Conservation (phyloP, 176 grass and related monocot species). For the Hordeum vulgare region DNA sequence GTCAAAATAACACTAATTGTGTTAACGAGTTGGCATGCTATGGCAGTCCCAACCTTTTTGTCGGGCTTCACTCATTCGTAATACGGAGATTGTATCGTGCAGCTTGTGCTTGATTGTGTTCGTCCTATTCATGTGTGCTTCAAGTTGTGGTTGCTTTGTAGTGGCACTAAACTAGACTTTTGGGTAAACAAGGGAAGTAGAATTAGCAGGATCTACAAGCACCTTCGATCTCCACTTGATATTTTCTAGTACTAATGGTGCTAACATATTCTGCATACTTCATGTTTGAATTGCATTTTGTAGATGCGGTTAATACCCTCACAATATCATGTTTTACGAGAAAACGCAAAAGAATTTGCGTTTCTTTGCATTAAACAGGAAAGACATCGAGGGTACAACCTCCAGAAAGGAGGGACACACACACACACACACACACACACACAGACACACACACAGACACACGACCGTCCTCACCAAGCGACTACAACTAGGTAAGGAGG, state of each 20-base stretch:
- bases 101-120: slow-evolving; percentile 11
- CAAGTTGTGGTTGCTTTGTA: slow-evolving; percentile 2
- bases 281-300: neutral
- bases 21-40: slow-evolving; percentile 7
- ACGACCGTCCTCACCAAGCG: no score
- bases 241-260: neutral
- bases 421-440: no score
- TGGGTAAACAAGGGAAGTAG: neutral
- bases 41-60: neutral
- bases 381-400: no score
- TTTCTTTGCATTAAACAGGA: no score
- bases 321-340: neutral
- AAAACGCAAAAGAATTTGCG: no score
- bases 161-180: neutral
- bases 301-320: neutral
- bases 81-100: neutral
- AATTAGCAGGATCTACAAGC: neutral
- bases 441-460: no score
- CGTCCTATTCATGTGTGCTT: neutral
- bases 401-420: no score
- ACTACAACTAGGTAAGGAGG: no score
- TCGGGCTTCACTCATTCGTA: slow-evolving; percentile 2
- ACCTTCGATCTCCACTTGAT: neutral
- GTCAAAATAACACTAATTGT: neutral
- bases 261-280: slow-evolving; percentile 3